A percentile compares a stretch with the other conserved stretches of the same genome.
These are phyloP conservation scores for Prunus salicina DNA, from an alignment of 306 rosid genomes.

Conservation along the genomic window DNA sequence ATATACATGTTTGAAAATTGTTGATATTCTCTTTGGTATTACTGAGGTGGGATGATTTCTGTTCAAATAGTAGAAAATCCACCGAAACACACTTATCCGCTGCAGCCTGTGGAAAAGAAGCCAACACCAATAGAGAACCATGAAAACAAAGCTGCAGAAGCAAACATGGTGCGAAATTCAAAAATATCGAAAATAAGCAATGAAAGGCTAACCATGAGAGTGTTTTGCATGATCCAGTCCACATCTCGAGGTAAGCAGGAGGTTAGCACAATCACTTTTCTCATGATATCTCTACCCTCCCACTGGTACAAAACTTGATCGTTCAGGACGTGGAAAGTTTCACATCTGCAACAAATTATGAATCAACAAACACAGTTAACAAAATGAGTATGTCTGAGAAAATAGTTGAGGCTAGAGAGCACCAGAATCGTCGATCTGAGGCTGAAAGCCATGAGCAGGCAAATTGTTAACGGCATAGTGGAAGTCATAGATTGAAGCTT, in stretches of 20 bases:
- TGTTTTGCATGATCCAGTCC: slow-evolving; percentile 43
- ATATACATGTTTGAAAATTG: slow-evolving; percentile 42
- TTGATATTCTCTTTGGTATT: slow-evolving; percentile 42
- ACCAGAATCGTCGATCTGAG: slow-evolving; percentile 40
- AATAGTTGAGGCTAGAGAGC: slow-evolving; percentile 5
- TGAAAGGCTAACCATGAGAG: slow-evolving; percentile 49
- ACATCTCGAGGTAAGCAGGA: slow-evolving; percentile 54
- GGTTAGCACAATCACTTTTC: slow-evolving; percentile 58
- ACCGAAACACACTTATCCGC: slow-evolving; percentile 67
- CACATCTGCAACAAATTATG: slow-evolving; percentile 36
- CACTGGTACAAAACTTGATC: slow-evolving; percentile 68
- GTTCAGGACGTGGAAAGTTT: slow-evolving; percentile 57
- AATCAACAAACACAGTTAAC: background rate
- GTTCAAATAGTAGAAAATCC: slow-evolving; percentile 67
- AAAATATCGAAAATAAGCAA: slow-evolving; percentile 1
- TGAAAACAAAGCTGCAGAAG: slow-evolving; percentile 3
- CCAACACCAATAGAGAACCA: background rate
- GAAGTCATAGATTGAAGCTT: slow-evolving; percentile 59
- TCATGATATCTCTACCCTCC: slow-evolving; percentile 70
- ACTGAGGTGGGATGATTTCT: slow-evolving; percentile 54
- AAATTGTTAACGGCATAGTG: slow-evolving; percentile 58
- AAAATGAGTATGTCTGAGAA: background rate
- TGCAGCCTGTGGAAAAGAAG: slow-evolving; percentile 45
- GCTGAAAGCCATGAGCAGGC: slow-evolving; percentile 53
- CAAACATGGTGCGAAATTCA: background rate